A percentile compares a stretch with the other conserved stretches of the same genome.
phyloP scores from a whole-genome alignment of 1,284 basidiomycete species.

The Tilletia caries region DNA sequence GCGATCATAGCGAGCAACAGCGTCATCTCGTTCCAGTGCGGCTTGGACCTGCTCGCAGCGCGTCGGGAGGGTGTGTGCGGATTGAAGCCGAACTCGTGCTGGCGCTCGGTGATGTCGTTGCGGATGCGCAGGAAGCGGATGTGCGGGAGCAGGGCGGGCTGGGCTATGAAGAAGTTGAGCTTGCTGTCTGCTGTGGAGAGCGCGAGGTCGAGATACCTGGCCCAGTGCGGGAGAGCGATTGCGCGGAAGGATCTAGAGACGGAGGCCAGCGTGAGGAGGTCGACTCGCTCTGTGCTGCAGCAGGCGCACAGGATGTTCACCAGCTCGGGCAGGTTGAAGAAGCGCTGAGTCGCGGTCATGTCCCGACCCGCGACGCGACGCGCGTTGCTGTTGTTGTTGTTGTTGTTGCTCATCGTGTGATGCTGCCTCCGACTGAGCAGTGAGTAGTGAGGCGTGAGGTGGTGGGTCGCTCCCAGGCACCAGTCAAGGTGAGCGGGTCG shows the following conservation, averaged over 20 bases:
- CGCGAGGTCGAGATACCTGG: neutral
- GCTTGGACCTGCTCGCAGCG: too few species aligned
- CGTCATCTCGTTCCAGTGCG: neutral
- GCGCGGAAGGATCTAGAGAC: neutral
- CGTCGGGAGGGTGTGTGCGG: too few species aligned
- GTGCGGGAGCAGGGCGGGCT: neutral
- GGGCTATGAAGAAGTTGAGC: neutral
- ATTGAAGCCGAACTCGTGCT: too few species aligned
- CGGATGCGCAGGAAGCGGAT: neutral
- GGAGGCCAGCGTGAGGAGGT: neutral
- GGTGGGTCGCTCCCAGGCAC: too few species aligned
- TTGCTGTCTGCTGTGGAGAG: neutral
- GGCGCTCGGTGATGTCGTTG: neutral
- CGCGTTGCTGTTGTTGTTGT: too few species aligned
- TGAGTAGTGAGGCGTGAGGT: too few species aligned
- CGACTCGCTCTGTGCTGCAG: neutral
- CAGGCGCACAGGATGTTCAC: neutral
- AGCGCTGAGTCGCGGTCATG: neutral
- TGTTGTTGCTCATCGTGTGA: too few species aligned
- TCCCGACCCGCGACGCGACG: too few species aligned
- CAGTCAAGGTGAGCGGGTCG: too few species aligned
- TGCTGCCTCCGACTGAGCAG: too few species aligned
- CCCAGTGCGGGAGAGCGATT: neutral
- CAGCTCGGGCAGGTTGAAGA: neutral
- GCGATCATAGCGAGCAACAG: neutral